Evolutionary conservation across 164 flowering plant genomes (phyloP).

Genomic region (Vitis labrusca): DNA sequence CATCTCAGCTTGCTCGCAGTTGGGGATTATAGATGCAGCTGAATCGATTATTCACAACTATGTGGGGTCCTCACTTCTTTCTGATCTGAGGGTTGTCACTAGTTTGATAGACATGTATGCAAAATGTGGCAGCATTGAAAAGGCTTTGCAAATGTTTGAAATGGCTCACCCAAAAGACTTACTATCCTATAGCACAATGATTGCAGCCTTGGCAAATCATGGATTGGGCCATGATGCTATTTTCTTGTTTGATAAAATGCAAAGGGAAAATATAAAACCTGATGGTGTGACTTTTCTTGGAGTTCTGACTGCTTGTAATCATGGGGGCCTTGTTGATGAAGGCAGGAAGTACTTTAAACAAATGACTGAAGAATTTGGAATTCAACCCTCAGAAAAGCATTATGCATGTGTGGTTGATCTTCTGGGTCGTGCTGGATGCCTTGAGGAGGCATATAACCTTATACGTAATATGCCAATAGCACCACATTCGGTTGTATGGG

Average conservation of each 20-base stretch:
- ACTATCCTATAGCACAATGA: constrained; percentile 42
- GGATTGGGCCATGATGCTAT: constrained; percentile 36
- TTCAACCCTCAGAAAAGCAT: constrained; percentile 38
- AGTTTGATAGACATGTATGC: constrained; percentile 45
- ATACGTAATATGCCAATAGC: constrained; percentile 31
- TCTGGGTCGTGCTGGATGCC: constrained; percentile 41
- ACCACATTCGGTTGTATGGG: constrained; percentile 39
- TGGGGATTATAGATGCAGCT: constrained; percentile 29
- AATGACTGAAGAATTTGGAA: constrained; percentile 31
- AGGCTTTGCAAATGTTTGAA: constrained; percentile 33
- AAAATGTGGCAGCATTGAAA: constrained; percentile 37
- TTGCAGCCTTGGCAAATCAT: constrained; percentile 43
- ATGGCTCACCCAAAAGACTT: constrained; percentile 28
- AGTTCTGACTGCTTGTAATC: constrained; percentile 41
- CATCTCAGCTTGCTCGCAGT: constrained; percentile 41
- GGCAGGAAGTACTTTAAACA: constrained; percentile 34
- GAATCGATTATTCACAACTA: constrained; percentile 22
- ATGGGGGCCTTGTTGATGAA: constrained; percentile 41
- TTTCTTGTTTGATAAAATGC: constrained; percentile 33
- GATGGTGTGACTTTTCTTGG: constrained; percentile 42
- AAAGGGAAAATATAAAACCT: constrained; percentile 27
- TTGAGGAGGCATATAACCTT: constrained; percentile 33
- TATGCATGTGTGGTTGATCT: constrained; percentile 45
- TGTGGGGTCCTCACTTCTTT: constrained; percentile 14
- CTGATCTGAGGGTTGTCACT: constrained; percentile 21